Evolutionary conservation across 2,329 filamentous ascomycete species (phyloP), one percentile per base, ranked within the genome.

Genomic region (Claviceps quebecensis): DNA sequence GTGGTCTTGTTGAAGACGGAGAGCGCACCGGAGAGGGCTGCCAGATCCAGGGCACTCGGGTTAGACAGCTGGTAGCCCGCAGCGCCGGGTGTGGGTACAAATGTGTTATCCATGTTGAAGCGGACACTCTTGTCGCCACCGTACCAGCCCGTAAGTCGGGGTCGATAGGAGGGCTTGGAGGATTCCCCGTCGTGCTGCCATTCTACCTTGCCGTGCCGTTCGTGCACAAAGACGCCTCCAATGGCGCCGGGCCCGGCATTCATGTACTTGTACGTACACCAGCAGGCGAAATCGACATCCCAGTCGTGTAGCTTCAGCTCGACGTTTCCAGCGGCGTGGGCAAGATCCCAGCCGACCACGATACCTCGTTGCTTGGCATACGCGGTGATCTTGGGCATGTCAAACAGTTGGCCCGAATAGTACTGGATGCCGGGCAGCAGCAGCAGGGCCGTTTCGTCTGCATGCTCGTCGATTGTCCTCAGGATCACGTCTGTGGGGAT

Each of bases 231-330:
- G 1, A 84, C 72, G 0, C 84, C 88, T 1, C 80, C 87, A 56
- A 94, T 94, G 16, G 82, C 76, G 4, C 89, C 89, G 0, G 89
- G 87, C 0, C 89, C 89, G 26, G 83, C 81, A 63, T 95, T 95
- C 64, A 95, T 77, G 69, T 95, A 95, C 70, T 95, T 95, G 75
- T 95, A 95, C 17, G 84, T 90, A 67, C 89, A 95, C 89, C 89
- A 95, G 50, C 79, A 86, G 16, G 90, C 89, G 60, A 95, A 95
- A 65, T 95, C 89, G 37, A 94, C 87, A 57, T 86, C 77, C 89
- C 89, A 95, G 59, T 91, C 86, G 66, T 95, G 88, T 19, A 95
- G 74, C 53, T 74, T 69, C 17, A 95, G 68, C 41, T 85, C 81
- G 2, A 94, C 86, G 61, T 95, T 95, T 36, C 89, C 89, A 22